Conservation (phyloP, 2,329 filamentous ascomycete genomes). For the Colletotrichum shisoi region DNA sequence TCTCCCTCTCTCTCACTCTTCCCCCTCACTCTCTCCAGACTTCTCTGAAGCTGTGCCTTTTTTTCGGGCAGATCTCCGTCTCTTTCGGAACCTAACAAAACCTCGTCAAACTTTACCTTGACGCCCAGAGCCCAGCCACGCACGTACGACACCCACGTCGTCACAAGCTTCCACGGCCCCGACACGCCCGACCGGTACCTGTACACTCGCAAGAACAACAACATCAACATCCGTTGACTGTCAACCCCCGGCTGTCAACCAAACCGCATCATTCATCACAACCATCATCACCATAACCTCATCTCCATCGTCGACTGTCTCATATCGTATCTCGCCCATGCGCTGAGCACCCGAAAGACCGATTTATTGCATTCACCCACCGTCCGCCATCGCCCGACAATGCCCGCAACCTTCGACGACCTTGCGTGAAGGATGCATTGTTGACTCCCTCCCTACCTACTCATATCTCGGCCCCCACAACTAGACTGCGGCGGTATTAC, state of each 20-base stretch:
- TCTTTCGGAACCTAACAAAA: background rate
- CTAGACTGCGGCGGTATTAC: conserved; percentile 11
- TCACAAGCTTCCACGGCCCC: conserved; percentile 36
- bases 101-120: background rate
- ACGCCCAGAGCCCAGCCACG: conserved; percentile 6
- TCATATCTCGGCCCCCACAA: conserved; percentile 11
- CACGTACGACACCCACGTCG: conserved; percentile 14
- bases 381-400: conserved; percentile 15
- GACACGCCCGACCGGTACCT: conserved; percentile 23
- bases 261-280: conserved; percentile 11
- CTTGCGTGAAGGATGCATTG: conserved; percentile 36
- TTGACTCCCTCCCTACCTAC: conserved; percentile 16
- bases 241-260: conserved; percentile 12
- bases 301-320: background rate
- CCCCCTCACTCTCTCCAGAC: background rate
- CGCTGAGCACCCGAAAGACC: background rate
- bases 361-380: background rate
- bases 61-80: background rate
- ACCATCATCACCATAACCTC: background rate
- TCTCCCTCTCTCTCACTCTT: background rate
- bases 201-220: conserved; percentile 3
- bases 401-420: conserved; percentile 16
- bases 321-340: background rate
- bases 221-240: conserved; percentile 10
- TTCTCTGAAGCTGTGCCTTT: background rate